Percentiles rank a stretch among this genome's conserved stretches.
Evolutionary conservation across 306 rosid species (phyloP).

Genomic region (Vachellia collinsii): DNA sequence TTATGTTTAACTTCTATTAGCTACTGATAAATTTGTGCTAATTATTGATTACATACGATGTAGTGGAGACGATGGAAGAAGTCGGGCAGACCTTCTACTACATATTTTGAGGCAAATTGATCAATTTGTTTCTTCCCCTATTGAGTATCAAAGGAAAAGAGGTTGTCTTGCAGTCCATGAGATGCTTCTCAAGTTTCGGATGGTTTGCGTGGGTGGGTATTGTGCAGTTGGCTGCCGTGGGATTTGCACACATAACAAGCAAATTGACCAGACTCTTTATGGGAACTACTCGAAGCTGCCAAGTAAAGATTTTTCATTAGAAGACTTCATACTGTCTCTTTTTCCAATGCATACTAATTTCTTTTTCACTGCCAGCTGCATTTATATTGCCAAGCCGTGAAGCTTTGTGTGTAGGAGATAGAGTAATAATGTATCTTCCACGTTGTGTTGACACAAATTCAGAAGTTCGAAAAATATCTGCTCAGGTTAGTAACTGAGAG

Average conservation of each 20-base stretch:
- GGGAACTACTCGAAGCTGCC: constrained; percentile 84
- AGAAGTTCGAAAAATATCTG: constrained; percentile 92
- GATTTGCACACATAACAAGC: constrained; percentile 80
- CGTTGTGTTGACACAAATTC: constrained; percentile 93
- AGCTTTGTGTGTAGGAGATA: constrained; percentile 89
- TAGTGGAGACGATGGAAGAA: constrained; percentile 99
- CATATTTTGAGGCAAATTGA: constrained; percentile 93
- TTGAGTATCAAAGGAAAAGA: constrained; percentile 89
- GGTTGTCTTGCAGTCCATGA: constrained; percentile 93
- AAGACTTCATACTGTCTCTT: constrained; percentile 19
- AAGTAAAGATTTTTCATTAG: constrained; percentile 59
- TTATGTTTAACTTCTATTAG: not conserved
- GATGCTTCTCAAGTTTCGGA: constrained; percentile 94
- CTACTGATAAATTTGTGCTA: constrained; percentile 31
- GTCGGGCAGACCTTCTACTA: constrained; percentile 89
- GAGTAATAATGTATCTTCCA: constrained; percentile 86
- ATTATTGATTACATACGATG: constrained; percentile 40
- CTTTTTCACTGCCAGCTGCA: constrained; percentile 63
- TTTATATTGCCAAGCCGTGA: constrained; percentile 90
- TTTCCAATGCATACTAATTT: constrained; percentile 17
- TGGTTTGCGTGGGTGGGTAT: constrained; percentile 80
- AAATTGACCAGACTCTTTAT: constrained; percentile 69
- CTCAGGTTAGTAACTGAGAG: constrained; percentile 59
- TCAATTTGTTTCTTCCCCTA: constrained; percentile 80
- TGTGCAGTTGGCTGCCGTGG: constrained; percentile 91